Base-by-base conservation (phyloP, 1,284 basidiomycete genomes). In the Pterulicium gracile region DNA sequence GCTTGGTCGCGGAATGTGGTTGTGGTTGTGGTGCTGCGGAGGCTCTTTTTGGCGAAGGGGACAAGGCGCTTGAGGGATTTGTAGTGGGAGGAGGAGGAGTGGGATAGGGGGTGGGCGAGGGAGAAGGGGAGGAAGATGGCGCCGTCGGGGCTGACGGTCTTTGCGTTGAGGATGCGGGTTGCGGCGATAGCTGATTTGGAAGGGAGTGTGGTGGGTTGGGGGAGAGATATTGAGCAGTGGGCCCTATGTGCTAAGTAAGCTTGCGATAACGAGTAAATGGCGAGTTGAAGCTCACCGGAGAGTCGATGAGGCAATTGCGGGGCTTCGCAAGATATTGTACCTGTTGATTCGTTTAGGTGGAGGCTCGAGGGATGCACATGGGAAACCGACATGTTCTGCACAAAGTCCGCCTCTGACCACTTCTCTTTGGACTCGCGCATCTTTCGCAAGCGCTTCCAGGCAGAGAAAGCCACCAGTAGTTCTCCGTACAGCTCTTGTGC, bases 331-430 rank as follows among this genome's bases (percentile, higher is more conserved):
- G 17, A 68, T 54, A 47, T 70, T 68, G 50, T 79, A 77, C 1
- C 73, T 76, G 50, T 24, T 22, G 13, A 40, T 5, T 40, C 42
- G 5, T 27, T 20, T 17, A 35, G 17, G 1, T 43, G 21, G 36
- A 18, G 24, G 24, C n/a, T 24, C 19, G n/a, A 14, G 3, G 24
- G 19, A 46, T 39, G 56, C 70, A 32, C 10, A 32, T 7, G 27
- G n/a, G n/a, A n/a, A 32, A 32, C 27, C 48, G 56, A 76, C 72
- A 78, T 72, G 47, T 72, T 72, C 12, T 67, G 65, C n/a, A 67
- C 72, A 49, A 67, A 77, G 50, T 77, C 75, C 0, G 72, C 71
- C 52, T 78, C 77, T 2, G 72, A 75, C 60, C 67, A 72, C 50
- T 62, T 69, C 47, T 70, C 67, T 17, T 64, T 65, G 2, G 67